Evolutionary conservation across 176 grass and related monocot genomes (phyloP).

Genomic region (Oryza rufipogon): DNA sequence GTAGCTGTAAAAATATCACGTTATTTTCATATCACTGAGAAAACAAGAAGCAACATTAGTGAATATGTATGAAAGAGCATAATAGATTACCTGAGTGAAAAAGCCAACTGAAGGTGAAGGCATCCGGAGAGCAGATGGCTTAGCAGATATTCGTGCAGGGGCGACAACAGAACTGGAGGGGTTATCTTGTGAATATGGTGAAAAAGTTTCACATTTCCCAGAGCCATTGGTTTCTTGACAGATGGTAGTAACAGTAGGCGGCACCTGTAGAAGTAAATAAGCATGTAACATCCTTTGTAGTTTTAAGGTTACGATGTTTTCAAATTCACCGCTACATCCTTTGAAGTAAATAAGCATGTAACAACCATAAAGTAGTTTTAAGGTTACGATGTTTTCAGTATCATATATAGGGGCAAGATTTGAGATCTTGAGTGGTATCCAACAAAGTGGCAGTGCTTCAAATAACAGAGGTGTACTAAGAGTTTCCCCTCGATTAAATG

Average conservation of each 20-base stretch:
- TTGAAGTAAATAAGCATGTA: constrained; percentile 25
- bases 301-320: background rate
- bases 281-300: background rate
- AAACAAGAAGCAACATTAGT: too few relatives aligned
- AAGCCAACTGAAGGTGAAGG: too few relatives aligned
- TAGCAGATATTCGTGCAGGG: too few relatives aligned
- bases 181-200: too few relatives aligned
- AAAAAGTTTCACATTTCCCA: too few relatives aligned
- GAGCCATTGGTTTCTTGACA: too few relatives aligned
- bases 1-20: too few relatives aligned
- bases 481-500: background rate
- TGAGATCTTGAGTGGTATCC: background rate
- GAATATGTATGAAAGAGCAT: too few relatives aligned
- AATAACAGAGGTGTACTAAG: background rate
- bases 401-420: constrained; percentile 6
- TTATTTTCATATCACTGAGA: too few relatives aligned
- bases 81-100: too few relatives aligned
- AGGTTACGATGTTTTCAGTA: background rate
- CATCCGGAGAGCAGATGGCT: too few relatives aligned
- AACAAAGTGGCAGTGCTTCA: background rate
- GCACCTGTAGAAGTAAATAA: constrained; percentile 46
- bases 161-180: too few relatives aligned
- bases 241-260: constrained; percentile 30
- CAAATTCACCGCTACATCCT: background rate
- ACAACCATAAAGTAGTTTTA: background rate